Evolutionary conservation across 140 eudicot species (phyloP), one percentile per base, ranked within the genome.

Genomic region (Anethum foeniculum): DNA sequence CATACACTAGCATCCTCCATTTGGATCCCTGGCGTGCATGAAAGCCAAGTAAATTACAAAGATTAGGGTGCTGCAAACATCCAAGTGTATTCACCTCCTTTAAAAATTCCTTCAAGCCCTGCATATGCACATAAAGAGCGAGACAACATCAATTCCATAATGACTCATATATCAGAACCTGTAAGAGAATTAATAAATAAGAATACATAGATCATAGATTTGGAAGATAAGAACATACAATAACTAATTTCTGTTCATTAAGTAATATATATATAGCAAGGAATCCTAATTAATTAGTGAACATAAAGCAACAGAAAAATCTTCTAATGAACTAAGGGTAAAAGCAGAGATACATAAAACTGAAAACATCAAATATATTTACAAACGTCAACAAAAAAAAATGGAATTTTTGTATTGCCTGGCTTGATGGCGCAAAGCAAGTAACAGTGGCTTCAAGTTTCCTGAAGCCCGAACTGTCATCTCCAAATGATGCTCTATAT

Each of bases 11-110:
- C 93, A 95, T 95, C 83, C 92, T 87, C 44, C 78, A 83, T 78
- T 89, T 97, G 7, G 99, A 92, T 74, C 91, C 95, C 52, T 91
- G 97, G 18, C 96, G 96, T 12, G 96, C 99, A 85, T 95, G 97
- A 76, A 80, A 92, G 30, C 99, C 99, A 73, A 95, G 85, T 85
- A 95, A 72, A 79, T 95, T 89, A 78, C 97, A 92, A 30, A 95
- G 92, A 56, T 75, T 88, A 0, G 96, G 97, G 79, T 92, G 96
- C 54, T 76, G 97, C 83, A 95, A 82, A 47, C 94, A 89, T 43
- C 94, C 96, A 39, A 95, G 91, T 0, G 92, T 89, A 86, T 90
- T 91, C 76, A 87, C 97, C 87, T 95, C 97, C 65, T 83, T 87
- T 12, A 89, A 75, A 71, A 95, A 95, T 81, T 95, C 99, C 85